These are phyloP conservation scores for Epichloe scottii DNA, from an alignment of 2,329 filamentous ascomycete genomes.

Conservation along the genomic window DNA sequence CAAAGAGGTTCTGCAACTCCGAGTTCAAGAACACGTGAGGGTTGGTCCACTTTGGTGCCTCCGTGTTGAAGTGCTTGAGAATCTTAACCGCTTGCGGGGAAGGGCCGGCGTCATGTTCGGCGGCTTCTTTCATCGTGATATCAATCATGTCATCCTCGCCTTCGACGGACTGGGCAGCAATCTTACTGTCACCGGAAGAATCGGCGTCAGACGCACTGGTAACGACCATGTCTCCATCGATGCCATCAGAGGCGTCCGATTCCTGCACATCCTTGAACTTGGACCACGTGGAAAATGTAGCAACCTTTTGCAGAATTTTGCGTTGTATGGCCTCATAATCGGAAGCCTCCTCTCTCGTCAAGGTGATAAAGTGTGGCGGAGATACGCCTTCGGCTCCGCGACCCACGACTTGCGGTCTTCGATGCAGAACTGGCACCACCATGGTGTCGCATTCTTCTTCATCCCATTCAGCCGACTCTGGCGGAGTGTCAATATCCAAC, in stretches of 20 bases:
- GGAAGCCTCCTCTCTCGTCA: slow-evolving; percentile 59
- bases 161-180: slow-evolving; percentile 68
- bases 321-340: slow-evolving; percentile 60
- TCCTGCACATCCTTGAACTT: slow-evolving; percentile 43
- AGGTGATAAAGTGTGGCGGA: slow-evolving; percentile 58
- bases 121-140: slow-evolving; percentile 67
- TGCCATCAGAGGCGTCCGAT: slow-evolving; percentile 34
- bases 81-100: slow-evolving; percentile 14
- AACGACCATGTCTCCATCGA: slow-evolving; percentile 57
- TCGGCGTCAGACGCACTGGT: slow-evolving; percentile 52
- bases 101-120: slow-evolving; percentile 6
- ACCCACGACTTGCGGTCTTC: slow-evolving; percentile 25
- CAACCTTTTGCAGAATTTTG: slow-evolving; percentile 66
- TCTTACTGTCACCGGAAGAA: slow-evolving; percentile 54
- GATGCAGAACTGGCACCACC: slow-evolving; percentile 60
- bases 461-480: slow-evolving; percentile 39
- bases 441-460: slow-evolving; percentile 52
- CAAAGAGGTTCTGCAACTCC: slow-evolving; percentile 60
- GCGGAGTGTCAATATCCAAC: slow-evolving; percentile 31
- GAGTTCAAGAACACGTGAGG: slow-evolving; percentile 46
- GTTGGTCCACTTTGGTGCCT: slow-evolving; percentile 40
- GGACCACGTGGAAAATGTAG: slow-evolving; percentile 61
- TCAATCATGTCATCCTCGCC: slow-evolving; percentile 87
- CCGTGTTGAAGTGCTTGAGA: slow-evolving; percentile 35
- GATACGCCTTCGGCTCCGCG: slow-evolving; percentile 19